These are phyloP conservation scores for Teratosphaeriaceae sp. DNA, from an alignment of 2,329 filamentous ascomycete genomes.

Conservation along the genomic window DNA sequence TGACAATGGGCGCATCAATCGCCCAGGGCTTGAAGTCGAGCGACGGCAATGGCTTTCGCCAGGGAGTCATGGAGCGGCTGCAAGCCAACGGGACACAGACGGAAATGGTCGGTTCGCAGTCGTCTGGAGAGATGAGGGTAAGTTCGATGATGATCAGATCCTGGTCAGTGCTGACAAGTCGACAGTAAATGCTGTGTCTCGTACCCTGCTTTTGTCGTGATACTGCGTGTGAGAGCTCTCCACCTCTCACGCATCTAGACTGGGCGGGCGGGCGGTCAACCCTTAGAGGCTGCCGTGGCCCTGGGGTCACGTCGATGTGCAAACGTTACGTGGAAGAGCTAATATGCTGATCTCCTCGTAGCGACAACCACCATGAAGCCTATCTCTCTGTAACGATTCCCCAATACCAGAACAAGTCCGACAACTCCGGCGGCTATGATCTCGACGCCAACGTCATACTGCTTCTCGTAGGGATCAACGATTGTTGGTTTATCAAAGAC, in stretches of 20 bases:
- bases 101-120: conserved; percentile 8
- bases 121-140: conserved; percentile 7
- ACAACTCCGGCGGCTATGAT: conserved; percentile 2
- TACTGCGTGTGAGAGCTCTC: no score
- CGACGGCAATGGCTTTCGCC: conserved; percentile 12
- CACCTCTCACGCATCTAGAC: no score
- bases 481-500: conserved; percentile 1
- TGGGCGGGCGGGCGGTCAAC: no score
- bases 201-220: no score
- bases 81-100: conserved; percentile 5
- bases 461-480: conserved; percentile 6
- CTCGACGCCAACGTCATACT: conserved; percentile 3
- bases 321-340: no score
- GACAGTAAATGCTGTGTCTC: no score
- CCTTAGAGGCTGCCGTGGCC: no score
- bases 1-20: conserved; percentile 37
- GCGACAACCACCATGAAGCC: conserved; percentile 8
- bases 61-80: conserved; percentile 4
- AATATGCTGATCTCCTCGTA: no score
- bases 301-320: no score
- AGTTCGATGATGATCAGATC: no score
- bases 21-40: conserved; percentile 25
- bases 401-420: conserved; percentile 2
- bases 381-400: conserved; percentile 3
- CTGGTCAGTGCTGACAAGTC: no score